Percentiles rank a stretch among this genome's conserved stretches.
These are phyloP conservation scores for Hypoxylon perforatum DNA, from an alignment of 495 filamentous ascomycete species.

Conservation along the genomic window DNA sequence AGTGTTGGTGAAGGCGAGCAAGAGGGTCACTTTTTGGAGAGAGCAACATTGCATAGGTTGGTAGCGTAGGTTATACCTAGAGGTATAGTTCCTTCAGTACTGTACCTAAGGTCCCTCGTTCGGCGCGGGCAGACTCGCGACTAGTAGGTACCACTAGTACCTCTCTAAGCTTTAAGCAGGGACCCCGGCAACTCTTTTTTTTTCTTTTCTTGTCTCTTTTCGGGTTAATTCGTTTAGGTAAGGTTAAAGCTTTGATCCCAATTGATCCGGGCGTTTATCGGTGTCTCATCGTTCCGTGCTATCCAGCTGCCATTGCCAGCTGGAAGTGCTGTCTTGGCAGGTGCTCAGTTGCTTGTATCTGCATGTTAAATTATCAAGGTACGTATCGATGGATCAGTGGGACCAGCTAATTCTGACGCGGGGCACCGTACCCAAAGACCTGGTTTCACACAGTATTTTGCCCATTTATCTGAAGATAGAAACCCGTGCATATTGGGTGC, in stretches of 20 bases:
- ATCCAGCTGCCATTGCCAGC: slow-evolving; percentile 2
- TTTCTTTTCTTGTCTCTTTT: slow-evolving; percentile 26
- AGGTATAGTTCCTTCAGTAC: slow-evolving; percentile 36
- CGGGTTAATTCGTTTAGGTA: slow-evolving; percentile 26
- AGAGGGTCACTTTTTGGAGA: slow-evolving; percentile 44
- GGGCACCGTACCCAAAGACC: slow-evolving; percentile 24
- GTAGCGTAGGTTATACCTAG: slow-evolving; percentile 11
- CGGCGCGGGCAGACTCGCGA: slow-evolving; percentile 45
- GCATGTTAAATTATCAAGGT: too few relatives aligned
- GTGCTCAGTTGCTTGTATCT: too few relatives aligned
- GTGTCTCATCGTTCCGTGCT: slow-evolving; percentile 33
- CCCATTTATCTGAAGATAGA: slow-evolving; percentile 12
- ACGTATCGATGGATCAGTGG: too few relatives aligned
- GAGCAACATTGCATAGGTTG: slow-evolving; percentile 30
- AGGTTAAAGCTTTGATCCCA: slow-evolving; percentile 23
- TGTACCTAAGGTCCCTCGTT: slow-evolving; percentile 37
- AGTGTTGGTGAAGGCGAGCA: slow-evolving; percentile 41
- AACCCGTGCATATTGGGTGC: slow-evolving; percentile 1
- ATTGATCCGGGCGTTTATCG: slow-evolving; percentile 34
- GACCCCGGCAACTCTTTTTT: slow-evolving; percentile 26
- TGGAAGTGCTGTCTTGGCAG: neutral
- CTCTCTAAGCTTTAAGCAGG: slow-evolving; percentile 11
- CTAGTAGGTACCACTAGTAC: neutral
- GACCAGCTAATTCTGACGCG: slow-evolving; percentile 11
- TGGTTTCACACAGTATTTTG: slow-evolving; percentile 36